These are phyloP conservation scores for Neopestalotiopsis rosae DNA, from an alignment of 2,329 filamentous ascomycete genomes.

Conservation along the genomic window DNA sequence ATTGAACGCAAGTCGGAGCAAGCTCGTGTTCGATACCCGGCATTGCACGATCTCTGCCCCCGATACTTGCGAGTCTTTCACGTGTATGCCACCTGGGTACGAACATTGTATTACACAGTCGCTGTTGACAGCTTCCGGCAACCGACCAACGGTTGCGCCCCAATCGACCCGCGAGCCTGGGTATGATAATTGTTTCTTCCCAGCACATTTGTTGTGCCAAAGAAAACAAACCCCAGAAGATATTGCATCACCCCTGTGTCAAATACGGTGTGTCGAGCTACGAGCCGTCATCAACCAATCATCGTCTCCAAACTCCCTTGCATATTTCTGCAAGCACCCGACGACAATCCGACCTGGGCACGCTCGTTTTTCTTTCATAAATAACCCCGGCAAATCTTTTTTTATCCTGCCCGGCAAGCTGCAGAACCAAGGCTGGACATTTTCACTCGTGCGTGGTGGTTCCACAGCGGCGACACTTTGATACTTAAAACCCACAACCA, in stretches of 20 bases:
- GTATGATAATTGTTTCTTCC: neutral
- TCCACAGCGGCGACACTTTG: neutral
- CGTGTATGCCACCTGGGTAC: neutral
- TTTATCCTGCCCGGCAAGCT: constrained; percentile 14
- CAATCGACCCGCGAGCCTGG: neutral
- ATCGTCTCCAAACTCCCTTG: constrained; percentile 24
- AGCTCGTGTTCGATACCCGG: neutral
- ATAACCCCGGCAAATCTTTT: constrained; percentile 11
- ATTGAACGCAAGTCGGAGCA: neutral
- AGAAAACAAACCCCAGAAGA: neutral
- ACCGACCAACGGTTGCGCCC: neutral
- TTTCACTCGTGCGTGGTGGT: neutral
- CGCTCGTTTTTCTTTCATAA: constrained; percentile 17
- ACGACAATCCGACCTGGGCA: constrained; percentile 21
- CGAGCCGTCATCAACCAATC: constrained; percentile 5
- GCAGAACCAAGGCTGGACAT: constrained; percentile 15
- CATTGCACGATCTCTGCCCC: neutral
- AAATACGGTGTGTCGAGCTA: constrained; percentile 2
- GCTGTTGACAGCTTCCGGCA: neutral
- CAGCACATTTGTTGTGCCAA: neutral
- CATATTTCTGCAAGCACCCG: constrained; percentile 30
- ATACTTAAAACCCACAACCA: neutral
- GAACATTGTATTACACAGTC: constrained; percentile 1
- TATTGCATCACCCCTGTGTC: neutral
- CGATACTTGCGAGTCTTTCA: neutral